phyloP scores from a whole-genome alignment of 768 basidiomycete genomes.

The Collybia nuda region DNA sequence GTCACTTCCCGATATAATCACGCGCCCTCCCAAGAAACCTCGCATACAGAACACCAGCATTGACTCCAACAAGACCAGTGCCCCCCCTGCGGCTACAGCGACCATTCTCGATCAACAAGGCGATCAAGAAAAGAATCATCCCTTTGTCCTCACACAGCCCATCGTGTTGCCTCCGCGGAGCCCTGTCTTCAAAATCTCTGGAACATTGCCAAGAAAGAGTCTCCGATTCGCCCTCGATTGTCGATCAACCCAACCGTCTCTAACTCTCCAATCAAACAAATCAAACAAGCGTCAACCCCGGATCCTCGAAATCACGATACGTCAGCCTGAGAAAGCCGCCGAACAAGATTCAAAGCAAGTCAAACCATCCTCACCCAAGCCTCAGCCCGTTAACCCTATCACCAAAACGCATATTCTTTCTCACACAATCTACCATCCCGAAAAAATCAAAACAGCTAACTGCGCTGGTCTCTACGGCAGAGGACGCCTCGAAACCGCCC shows the following conservation, averaged over 20 bases:
- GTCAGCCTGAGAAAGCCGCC: background rate
- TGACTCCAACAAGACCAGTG: background rate
- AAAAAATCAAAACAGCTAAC: background rate
- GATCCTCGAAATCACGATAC: background rate
- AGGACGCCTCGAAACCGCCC: background rate
- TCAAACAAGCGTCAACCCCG: background rate
- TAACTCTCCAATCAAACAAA: too few species aligned
- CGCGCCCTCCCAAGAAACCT: slow-evolving; percentile 3
- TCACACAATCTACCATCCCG: background rate
- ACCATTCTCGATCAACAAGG: too few species aligned
- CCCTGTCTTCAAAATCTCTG: background rate
- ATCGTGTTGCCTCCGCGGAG: background rate
- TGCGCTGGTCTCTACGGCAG: background rate
- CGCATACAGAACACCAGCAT: background rate
- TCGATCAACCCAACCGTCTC: too few species aligned
- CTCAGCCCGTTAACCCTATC: background rate
- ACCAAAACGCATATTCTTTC: background rate
- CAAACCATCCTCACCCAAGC: background rate
- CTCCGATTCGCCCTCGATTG: background rate
- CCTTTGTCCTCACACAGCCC: background rate
- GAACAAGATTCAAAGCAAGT: background rate
- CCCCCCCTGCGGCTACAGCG: too few species aligned
- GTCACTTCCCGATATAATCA: background rate
- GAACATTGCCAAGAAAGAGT: background rate
- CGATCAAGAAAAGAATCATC: background rate